Conservation (phyloP, 768 basidiomycete genomes). For the Infundibulicybe gibba region DNA sequence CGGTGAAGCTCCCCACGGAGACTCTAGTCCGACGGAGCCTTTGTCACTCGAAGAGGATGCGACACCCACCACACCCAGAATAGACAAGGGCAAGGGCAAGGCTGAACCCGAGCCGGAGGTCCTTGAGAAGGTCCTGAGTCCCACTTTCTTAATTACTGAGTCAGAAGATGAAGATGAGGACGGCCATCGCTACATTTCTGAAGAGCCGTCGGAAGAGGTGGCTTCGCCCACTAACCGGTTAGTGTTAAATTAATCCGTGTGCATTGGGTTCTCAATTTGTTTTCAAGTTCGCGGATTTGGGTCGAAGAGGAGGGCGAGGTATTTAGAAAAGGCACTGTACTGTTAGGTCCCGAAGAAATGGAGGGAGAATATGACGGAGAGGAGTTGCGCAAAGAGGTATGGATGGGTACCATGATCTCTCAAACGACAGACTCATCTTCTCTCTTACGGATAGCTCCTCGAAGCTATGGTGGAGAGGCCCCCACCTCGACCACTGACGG, state of each 20-base stretch:
- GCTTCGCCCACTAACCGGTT: slow-evolving; percentile 49
- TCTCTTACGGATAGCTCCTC: slow-evolving; percentile 48
- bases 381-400: slow-evolving; percentile 76
- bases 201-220: slow-evolving; percentile 28
- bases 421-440: background rate
- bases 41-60: slow-evolving; percentile 14
- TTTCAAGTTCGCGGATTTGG: slow-evolving; percentile 66
- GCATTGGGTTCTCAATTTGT: background rate
- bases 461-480: slow-evolving; percentile 86
- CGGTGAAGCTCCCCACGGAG: slow-evolving; percentile 13
- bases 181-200: slow-evolving; percentile 24
- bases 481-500: slow-evolving; percentile 67
- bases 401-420: slow-evolving; percentile 12
- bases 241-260: slow-evolving; percentile 13
- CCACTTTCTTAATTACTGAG: slow-evolving; percentile 45
- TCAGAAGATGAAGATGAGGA: slow-evolving; percentile 50
- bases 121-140: slow-evolving; percentile 69
- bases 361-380: slow-evolving; percentile 89
- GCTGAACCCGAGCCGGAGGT: slow-evolving; percentile 68
- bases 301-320: slow-evolving; percentile 96
- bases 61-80: slow-evolving; percentile 52
- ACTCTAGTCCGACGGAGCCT: background rate
- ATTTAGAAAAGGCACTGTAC: slow-evolving; percentile 83
- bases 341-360: slow-evolving; percentile 83
- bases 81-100: slow-evolving; percentile 78